Evolutionary conservation across 306 rosid genomes (phyloP).

Genomic region (Quercus berberidifolia): DNA sequence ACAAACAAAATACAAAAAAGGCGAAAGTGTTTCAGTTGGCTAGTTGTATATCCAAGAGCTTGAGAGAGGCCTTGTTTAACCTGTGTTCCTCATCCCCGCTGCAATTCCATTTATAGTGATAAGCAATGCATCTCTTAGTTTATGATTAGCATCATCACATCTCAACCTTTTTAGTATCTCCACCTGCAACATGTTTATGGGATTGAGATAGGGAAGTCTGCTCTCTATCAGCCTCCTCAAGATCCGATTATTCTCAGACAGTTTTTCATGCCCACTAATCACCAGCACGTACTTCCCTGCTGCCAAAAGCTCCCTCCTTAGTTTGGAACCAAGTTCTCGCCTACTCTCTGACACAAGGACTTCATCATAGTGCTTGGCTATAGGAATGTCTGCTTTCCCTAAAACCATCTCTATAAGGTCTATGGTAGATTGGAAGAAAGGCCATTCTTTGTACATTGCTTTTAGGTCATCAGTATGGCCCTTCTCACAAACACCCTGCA

Average conservation of each 20-base stretch:
- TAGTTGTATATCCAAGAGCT: conserved; percentile 9
- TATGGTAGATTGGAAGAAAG: conserved; percentile 79
- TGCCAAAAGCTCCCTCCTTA: conserved; percentile 58
- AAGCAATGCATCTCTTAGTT: conserved; percentile 85
- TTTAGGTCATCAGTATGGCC: conserved; percentile 76
- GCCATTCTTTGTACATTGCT: conserved; percentile 91
- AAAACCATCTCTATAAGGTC: conserved; percentile 96
- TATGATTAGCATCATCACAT: conserved; percentile 61
- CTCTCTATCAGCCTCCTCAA: conserved; percentile 88
- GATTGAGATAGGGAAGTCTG: conserved; percentile 87
- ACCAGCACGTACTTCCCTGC: conserved; percentile 68
- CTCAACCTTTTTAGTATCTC: conserved; percentile 87
- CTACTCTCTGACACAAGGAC: conserved; percentile 74
- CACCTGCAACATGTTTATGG: conserved; percentile 87
- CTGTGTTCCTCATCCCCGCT: conserved; percentile 97
- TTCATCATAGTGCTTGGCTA: conserved; percentile 94
- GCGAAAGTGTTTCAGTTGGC: not conserved
- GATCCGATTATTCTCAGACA: conserved; percentile 69
- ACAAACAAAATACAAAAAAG: not conserved
- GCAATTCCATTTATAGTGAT: conserved; percentile 93
- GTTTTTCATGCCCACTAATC: conserved; percentile 80
- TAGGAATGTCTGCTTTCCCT: conserved; percentile 83
- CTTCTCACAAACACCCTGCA: conserved; percentile 71
- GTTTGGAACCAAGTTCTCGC: conserved; percentile 55
- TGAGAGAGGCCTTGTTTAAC: conserved; percentile 40